Conservation (phyloP, 371 early-diverging fungal genomes). For the Lichtheimia hyalospora region DNA sequence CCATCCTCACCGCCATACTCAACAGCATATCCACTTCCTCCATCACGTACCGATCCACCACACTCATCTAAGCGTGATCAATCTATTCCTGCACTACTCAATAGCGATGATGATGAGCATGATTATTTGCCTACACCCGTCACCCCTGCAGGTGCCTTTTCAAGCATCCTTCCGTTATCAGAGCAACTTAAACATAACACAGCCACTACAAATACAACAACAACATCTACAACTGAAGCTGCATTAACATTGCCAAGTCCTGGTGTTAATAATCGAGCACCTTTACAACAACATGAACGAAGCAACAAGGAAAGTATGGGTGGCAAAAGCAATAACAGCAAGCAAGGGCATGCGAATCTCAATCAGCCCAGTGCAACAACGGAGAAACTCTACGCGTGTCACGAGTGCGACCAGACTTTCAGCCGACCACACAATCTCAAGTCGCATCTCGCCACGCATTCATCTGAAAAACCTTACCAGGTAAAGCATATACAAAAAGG, state of each 20-base stretch:
- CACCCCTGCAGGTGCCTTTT: conserved; percentile 19
- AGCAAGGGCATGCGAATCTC: conserved; percentile 3
- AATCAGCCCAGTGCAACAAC: conserved; percentile 6
- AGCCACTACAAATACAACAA: background rate
- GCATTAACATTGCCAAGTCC: background rate
- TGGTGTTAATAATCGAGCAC: too few relatives aligned
- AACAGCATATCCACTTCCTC: background rate
- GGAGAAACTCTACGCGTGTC: conserved; percentile 31
- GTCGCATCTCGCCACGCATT: conserved; percentile 48
- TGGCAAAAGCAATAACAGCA: too few relatives aligned
- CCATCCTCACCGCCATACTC: background rate
- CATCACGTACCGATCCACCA: background rate
- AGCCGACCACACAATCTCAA: conserved; percentile 50
- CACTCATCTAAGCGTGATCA: conserved; percentile 2
- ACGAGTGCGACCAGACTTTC: conserved; percentile 41
- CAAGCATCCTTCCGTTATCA: conserved; percentile 4
- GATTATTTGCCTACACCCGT: conserved; percentile 25
- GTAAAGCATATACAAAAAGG: conserved; percentile 19
- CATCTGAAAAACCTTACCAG: conserved; percentile 44
- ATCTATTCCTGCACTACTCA: conserved; percentile 9
- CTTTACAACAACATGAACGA: too few relatives aligned
- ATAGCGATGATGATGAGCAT: conserved; percentile 5
- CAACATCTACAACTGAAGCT: conserved; percentile 1
- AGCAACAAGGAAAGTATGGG: too few relatives aligned
- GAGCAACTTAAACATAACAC: background rate